A percentile compares a stretch with the other conserved stretches of the same genome.
Evolutionary conservation across 257 asterid genomes (phyloP).

Genomic region (Schizonepeta tenuifolia): DNA sequence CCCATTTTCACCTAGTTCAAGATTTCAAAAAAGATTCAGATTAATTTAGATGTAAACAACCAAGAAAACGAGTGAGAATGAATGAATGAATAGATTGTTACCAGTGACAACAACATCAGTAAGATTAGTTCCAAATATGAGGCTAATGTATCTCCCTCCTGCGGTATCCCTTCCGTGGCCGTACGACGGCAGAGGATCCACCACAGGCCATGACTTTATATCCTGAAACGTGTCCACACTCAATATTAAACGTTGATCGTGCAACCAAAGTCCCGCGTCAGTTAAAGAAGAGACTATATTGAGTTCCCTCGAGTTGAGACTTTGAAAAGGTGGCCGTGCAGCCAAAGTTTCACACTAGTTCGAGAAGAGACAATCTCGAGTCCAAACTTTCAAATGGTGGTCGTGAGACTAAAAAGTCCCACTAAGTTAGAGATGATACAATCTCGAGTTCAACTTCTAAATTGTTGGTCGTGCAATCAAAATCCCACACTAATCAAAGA

Average conservation of each 20-base stretch:
- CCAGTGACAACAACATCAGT: constrained; percentile 82
- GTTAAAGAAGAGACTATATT: too few relatives aligned
- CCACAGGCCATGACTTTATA: constrained; percentile 60
- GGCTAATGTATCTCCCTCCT: constrained; percentile 79
- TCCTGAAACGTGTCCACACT: constrained; percentile 49
- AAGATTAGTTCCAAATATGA: constrained; percentile 72
- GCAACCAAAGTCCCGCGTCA: too few relatives aligned
- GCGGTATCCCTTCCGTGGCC: constrained; percentile 85
- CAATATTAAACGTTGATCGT: neutral
- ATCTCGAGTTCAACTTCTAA: too few relatives aligned
- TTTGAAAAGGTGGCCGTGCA: too few relatives aligned
- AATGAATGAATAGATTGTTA: constrained; percentile 7
- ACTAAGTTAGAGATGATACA: too few relatives aligned
- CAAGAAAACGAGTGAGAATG: neutral
- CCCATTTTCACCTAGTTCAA: constrained; percentile 70
- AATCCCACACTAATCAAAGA: neutral
- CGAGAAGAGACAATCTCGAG: neutral
- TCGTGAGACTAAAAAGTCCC: too few relatives aligned
- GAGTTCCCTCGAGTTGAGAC: too few relatives aligned
- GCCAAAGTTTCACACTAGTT: neutral
- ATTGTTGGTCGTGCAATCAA: neutral
- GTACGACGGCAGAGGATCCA: constrained; percentile 82
- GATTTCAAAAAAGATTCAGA: neutral
- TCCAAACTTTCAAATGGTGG: too few relatives aligned
- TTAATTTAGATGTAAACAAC: neutral